Evolutionary conservation across 202 grass and related monocot species (phyloP), one percentile per base, ranked within the genome.

Genomic region (Bolboschoenoplectus hybrid): DNA sequence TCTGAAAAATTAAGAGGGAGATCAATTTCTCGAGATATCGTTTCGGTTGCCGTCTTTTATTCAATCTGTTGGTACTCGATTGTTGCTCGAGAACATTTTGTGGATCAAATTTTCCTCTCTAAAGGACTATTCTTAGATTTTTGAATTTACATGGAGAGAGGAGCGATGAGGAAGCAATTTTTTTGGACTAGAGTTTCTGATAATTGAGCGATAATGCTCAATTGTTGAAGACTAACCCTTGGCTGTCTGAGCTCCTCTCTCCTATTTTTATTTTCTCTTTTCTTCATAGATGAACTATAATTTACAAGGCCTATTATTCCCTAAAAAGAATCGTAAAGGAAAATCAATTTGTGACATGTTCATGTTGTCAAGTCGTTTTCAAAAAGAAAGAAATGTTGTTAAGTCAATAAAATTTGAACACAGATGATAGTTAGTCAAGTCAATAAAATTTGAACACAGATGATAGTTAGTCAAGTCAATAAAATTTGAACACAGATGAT

Each of bases 21-120:
- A 95, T 86, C 74, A 53, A 95, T 44, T 56, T 86, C 80, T 93
- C 91, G 85, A 95, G 93, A 95, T 92, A 95, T 93, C 93, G 87
- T 91, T 95, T 91, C 93, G 68, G 61, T 85, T 93, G 89, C 93
- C 87, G 88, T 87, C 87, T 87, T 84, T 62, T 10, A 46, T 73
- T 75, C 0, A 83, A 80, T 76, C 51, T 46, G 84, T 95, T 89
- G 93, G 89, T 84, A 85, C 80, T 86, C 74, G 91, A 87, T 91
- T 93, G 93, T 93, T 96, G 86, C 88, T 93, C 88, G 91, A 85
- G 86, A 52, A 93, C 86, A 90, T 12, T 76, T 51, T 46, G 0
- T 35, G 7, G 3, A 14, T 61, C 11, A n/a, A 35, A 65, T 51
- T 73, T n/a, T 1, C 26, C 26, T 26, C 3, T n/a, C 7, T 32